Base-by-base conservation (phyloP, 2,329 filamentous ascomycete genomes). In the Aspergillus aculeatinus region DNA sequence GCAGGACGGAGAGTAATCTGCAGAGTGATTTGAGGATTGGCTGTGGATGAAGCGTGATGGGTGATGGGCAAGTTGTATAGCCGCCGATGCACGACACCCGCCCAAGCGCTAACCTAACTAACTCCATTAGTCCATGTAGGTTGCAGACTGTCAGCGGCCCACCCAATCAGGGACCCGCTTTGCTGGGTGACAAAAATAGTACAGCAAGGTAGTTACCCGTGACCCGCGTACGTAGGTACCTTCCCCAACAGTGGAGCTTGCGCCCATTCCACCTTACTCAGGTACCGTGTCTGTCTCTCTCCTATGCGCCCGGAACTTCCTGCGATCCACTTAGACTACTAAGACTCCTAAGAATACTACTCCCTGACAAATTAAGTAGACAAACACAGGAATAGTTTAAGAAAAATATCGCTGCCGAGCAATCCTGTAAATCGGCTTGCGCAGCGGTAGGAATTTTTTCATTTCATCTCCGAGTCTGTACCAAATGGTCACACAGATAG, bases 81-180 rank as follows among this genome's bases (percentile, higher is more conserved):
- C 53, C 65, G 65, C 65, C 58, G 62, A 57, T 44, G 59, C 57
- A 57, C 58, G 49, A 51, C 48, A 58, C 29, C 56, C 62, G 59
- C 62, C 27, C 56, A 55, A 35, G 51, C 33, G 39, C 39, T 44
- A 44, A 19, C 33, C 39, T 44, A 44, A 19, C 33, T 21, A 21
- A 19, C 33, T 16, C 12, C 33, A 4, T 9, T 16, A 12, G 16
- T 9, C 7, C 5, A 47, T 44, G 53, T n/a, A n/a, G n/a, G n/a
- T 55, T 55, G 53, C 53, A 55, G 44, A 55, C 27, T 2, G 9
- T 31, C 53, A 29, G 42, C 21, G 48, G 9, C 21, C 23, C 33
- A 35, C 12, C 60, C 60, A 62, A 62, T 60, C 60, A 62, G 53
- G 53, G 19, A 33, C 31, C 35, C 33, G 12, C 39, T 12, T 44